Percentiles rank a stretch among this genome's conserved stretches.
Conservation (phyloP, 2,329 filamentous ascomycete genomes). For the Hypoxylon sp. region DNA sequence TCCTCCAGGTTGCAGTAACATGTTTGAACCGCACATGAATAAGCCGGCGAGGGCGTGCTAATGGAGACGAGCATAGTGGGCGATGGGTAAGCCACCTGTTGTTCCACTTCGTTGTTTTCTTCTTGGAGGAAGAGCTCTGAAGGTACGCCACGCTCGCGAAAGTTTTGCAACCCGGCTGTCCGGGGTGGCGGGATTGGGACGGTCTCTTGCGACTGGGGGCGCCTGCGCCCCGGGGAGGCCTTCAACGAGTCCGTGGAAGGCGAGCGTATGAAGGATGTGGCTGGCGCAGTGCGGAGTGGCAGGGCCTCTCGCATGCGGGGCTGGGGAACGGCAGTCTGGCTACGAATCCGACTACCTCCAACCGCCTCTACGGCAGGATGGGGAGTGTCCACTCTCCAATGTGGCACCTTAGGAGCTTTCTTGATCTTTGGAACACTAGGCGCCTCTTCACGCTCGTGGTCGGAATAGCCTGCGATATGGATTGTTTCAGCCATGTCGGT, state of each 20-base stretch:
- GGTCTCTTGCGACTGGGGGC: background rate
- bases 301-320: background rate
- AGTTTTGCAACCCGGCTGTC: slow-evolving; percentile 3
- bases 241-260: slow-evolving; percentile 12
- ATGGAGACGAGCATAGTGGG: slow-evolving; percentile 32
- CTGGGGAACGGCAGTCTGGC: background rate
- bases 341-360: background rate
- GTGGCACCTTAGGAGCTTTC: slow-evolving; percentile 25
- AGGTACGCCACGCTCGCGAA: slow-evolving; percentile 32
- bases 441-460: slow-evolving; percentile 9
- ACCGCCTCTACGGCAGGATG: background rate
- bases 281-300: slow-evolving; percentile 6
- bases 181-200: slow-evolving; percentile 6
- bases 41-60: slow-evolving; percentile 24
- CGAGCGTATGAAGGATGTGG: slow-evolving; percentile 12
- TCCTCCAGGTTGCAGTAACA: slow-evolving; percentile 37
- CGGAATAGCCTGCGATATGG: slow-evolving; percentile 19
- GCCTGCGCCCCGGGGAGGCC: background rate
- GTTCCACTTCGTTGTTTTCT: background rate
- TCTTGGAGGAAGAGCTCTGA: slow-evolving; percentile 16
- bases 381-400: slow-evolving; percentile 23
- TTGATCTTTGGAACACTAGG: slow-evolving; percentile 30
- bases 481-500: slow-evolving; percentile 29
- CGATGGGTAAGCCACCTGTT: background rate
- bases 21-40: slow-evolving; percentile 41